Evolutionary conservation across 148 eudicot species (phyloP).

Genomic region (Cornus suecica): DNA sequence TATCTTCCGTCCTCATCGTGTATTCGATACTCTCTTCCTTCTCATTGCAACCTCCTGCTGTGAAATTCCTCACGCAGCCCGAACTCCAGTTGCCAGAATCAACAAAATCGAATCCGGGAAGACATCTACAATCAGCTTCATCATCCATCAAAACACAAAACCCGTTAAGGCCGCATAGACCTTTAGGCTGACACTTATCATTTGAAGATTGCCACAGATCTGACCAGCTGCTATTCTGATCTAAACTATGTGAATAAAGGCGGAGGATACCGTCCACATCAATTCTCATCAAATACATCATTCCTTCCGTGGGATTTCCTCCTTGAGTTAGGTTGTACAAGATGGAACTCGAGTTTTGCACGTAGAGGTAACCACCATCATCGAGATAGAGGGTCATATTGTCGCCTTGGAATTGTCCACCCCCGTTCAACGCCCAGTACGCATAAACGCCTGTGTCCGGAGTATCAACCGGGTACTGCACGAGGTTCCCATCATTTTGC

Average conservation of each 20-base stretch:
- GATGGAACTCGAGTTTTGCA: slow-evolving; percentile 8
- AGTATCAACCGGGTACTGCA: slow-evolving; percentile 12
- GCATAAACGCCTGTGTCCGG: not conserved
- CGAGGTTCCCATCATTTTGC: slow-evolving; percentile 28
- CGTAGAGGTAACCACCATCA: slow-evolving; percentile 6
- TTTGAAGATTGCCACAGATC: not conserved
- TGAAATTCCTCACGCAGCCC: not conserved
- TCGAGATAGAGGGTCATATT: slow-evolving; percentile 3
- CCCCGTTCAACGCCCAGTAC: slow-evolving; percentile 4
- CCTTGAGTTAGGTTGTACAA: not conserved
- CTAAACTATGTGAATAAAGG: slow-evolving; percentile 10
- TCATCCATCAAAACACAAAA: not conserved
- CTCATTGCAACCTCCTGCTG: not conserved
- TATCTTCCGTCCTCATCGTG: not conserved
- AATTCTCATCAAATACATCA: not conserved
- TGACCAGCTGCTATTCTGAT: slow-evolving; percentile 2
- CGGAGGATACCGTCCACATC: slow-evolving; percentile 22
- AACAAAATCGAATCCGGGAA: slow-evolving; percentile 5
- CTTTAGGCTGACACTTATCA: not conserved
- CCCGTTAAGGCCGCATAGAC: slow-evolving; percentile 12
- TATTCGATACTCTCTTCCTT: not conserved
- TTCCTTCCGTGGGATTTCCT: not conserved
- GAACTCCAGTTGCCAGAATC: not conserved
- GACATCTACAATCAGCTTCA: not conserved
- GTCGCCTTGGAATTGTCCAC: not conserved